phyloP scores from a whole-genome alignment of 2,329 filamentous ascomycete species.

The Parasarocladium wereldwijsianum region DNA sequence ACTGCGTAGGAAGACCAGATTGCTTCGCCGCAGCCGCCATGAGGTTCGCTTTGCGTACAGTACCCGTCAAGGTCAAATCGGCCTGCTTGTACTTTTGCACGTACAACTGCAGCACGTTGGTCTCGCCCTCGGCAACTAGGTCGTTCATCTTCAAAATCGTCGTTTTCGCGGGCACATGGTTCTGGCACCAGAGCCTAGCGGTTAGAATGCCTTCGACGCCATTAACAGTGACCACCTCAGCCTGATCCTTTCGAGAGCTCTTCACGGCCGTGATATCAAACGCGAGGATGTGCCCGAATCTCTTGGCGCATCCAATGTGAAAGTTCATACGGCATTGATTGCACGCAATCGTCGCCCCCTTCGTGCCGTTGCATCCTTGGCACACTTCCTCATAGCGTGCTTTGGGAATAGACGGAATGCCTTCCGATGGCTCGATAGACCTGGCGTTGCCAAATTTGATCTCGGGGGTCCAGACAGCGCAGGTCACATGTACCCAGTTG shows the following conservation, averaged over 20 bases:
- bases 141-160: conserved; percentile 70
- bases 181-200: conserved; percentile 84
- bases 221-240: conserved; percentile 66
- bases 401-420: conserved; percentile 68
- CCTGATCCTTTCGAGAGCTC: conserved; percentile 67
- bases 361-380: conserved; percentile 63
- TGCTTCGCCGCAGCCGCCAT: conserved; percentile 49
- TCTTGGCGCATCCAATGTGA: conserved; percentile 83
- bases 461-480: conserved; percentile 82
- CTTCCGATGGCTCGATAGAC: conserved; percentile 74
- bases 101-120: conserved; percentile 74
- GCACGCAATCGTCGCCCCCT: conserved; percentile 72
- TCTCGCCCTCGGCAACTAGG: conserved; percentile 39
- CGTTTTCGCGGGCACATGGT: conserved; percentile 61
- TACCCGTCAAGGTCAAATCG: conserved; percentile 78
- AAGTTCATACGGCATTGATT: conserved; percentile 54
- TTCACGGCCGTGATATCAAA: conserved; percentile 89
- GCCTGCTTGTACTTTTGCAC: conserved; percentile 89
- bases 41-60: conserved; percentile 80
- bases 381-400: conserved; percentile 64
- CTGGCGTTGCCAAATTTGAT: conserved; percentile 82
- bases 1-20: conserved; percentile 17
- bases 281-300: conserved; percentile 67
- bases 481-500: conserved; percentile 95
- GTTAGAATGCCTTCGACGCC: conserved; percentile 70